Evolutionary conservation across 2,329 filamentous ascomycete species (phyloP).

Genomic region (Epichloe typhina): DNA sequence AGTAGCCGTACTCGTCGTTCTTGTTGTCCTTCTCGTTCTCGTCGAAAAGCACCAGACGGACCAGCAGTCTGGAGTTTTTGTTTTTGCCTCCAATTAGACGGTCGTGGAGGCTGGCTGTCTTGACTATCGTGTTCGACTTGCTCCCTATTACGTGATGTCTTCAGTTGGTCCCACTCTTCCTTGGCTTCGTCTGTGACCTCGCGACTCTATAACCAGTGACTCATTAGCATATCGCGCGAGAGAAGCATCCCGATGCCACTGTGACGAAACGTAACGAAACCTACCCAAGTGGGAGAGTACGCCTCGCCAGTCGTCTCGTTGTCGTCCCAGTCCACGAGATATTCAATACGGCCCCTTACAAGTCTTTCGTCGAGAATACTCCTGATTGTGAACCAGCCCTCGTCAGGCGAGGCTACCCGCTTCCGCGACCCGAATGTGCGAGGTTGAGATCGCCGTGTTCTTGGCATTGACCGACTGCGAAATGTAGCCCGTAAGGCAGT

Average conservation of each 20-base stretch:
- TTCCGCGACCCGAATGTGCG: conserved; percentile 10
- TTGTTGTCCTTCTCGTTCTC: background rate
- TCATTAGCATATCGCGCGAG: conserved; percentile 10
- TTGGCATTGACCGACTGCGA: conserved; percentile 19
- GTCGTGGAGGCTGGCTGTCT: conserved; percentile 15
- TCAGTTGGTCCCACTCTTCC: conserved; percentile 20
- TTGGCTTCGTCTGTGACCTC: conserved; percentile 20
- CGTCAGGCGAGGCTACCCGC: conserved; percentile 8
- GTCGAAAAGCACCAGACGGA: background rate
- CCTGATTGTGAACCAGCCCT: conserved; percentile 22
- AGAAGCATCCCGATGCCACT: background rate
- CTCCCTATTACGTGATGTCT: conserved; percentile 7
- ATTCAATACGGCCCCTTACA: conserved; percentile 15
- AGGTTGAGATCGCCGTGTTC: conserved; percentile 13
- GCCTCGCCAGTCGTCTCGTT: conserved; percentile 17
- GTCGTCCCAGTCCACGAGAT: conserved; percentile 27
- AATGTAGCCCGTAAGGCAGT: background rate
- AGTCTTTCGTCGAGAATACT: conserved; percentile 22
- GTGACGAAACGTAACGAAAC: conserved; percentile 1
- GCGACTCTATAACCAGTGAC: conserved; percentile 9
- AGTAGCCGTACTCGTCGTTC: background rate
- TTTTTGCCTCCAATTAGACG: conserved; percentile 15
- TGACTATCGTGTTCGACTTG: conserved; percentile 4
- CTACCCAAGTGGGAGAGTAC: conserved; percentile 22
- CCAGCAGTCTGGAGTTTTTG: background rate